These are phyloP conservation scores for Leptosphaerulina australis DNA, from an alignment of 2,329 filamentous ascomycete genomes.

Conservation along the genomic window DNA sequence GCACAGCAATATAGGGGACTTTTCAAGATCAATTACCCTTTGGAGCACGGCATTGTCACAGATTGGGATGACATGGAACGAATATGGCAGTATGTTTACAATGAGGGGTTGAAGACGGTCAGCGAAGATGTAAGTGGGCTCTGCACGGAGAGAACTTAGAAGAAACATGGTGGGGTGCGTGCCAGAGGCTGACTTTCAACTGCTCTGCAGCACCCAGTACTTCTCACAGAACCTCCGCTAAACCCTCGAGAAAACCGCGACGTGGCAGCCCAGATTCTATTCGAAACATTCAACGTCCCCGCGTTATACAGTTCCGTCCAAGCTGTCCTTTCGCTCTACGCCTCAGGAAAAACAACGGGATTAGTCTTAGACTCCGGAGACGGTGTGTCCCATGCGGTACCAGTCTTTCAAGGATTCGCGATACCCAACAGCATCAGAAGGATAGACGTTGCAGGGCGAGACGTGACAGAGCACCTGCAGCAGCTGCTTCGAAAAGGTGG, in stretches of 20 bases:
- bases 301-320: slow-evolving; percentile 97
- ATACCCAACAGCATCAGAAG: slow-evolving; percentile 94
- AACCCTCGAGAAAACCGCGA: slow-evolving; percentile 97
- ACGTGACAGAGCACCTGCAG: slow-evolving; percentile 96
- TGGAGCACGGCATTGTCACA: slow-evolving; percentile 97
- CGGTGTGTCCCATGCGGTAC: slow-evolving; percentile 95
- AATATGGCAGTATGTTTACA: slow-evolving; percentile 98
- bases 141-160: slow-evolving; percentile 2
- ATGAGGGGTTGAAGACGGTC: slow-evolving; percentile 91
- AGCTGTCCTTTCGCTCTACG: slow-evolving; percentile 93
- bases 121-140: slow-evolving; percentile 80
- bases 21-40: slow-evolving; percentile 91
- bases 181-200: slow-evolving; percentile 20
- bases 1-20: slow-evolving; percentile 89
- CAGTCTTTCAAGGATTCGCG: slow-evolving; percentile 96
- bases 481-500: slow-evolving; percentile 88
- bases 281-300: slow-evolving; percentile 98
- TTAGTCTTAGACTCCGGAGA: slow-evolving; percentile 95
- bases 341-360: slow-evolving; percentile 92
- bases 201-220: slow-evolving; percentile 76
- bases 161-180: slow-evolving; percentile 8
- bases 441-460: slow-evolving; percentile 93
- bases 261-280: slow-evolving; percentile 94
- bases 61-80: slow-evolving; percentile 99
- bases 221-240: slow-evolving; percentile 92